Base-by-base conservation (phyloP, 2,329 filamentous ascomycete species). In the Aspergillus udagawae region DNA sequence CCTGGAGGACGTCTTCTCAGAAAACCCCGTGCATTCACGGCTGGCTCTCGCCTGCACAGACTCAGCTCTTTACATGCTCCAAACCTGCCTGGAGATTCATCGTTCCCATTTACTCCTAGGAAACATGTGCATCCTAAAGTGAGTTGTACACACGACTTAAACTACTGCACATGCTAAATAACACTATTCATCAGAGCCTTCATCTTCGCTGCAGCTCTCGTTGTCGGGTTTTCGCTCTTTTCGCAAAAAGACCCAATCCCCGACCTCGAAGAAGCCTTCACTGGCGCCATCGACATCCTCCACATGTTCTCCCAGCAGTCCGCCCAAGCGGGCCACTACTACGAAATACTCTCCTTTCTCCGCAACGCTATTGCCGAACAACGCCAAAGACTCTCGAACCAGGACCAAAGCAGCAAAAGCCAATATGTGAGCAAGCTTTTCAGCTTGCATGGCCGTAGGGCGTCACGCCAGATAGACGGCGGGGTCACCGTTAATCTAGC, bases 51-150 rank as follows among this genome's bases (percentile, higher is more conserved):
- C 81, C 0, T 86, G 83, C 61, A 71, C 84, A 0, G 81, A 85
- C 54, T 80, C 83, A 0, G 82, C 82, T 0, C 74, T 81, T 2
- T 84, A 81, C 55, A 77, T 85, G 67, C 77, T 81, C 1, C 81
- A 84, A 52, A 82, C 81, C 20, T 84, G 82, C 63, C 49, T 76
- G 21, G 78, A 83, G 54, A 77, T 80, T 1, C 69, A 78, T 10
- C 75, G 75, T 8, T 74, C 78, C 2, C 70, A 73, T 0, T 52
- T 81, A 0, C 65, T 84, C 0, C 70, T 82, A 12, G 77, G 76
- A 8, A 85, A 85, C 54, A 84, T 85, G 83, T 82, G 81, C 42
- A 79, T 86, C 4, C 70, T 86, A 54, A 86, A 85, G 82, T 83
- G 68, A 69, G 79, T 62, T 12, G 9, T 12, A 38, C 28, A 25